Base-by-base conservation (phyloP, 2,329 filamentous ascomycete species). In the Aspergillus tubingensis region DNA sequence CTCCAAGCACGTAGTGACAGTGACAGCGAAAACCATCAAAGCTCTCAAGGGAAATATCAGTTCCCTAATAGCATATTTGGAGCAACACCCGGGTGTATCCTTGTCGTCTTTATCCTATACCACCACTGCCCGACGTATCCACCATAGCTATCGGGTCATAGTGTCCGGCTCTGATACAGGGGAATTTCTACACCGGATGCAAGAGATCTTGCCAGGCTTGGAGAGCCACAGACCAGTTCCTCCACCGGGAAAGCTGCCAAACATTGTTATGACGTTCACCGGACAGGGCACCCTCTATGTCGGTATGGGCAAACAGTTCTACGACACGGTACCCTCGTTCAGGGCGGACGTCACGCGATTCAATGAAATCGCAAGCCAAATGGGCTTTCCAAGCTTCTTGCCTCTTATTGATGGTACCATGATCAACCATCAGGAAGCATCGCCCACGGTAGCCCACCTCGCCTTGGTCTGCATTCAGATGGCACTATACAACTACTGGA, bases 71-170 rank as follows among this genome's bases (percentile, higher is more conserved):
- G 68, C 72, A 1, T 86, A 83, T 74, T 88, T 66, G 81, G 82
- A 23, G 77, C 82, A 44, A 79, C 82, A 3, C 79, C 84, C 55
- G 60, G 64, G 17, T 5, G 54, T 48, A 62, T 65, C 61, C 63
- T 61, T 61, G 65, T 64, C 59, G 1, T 78, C 85, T 59, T 74
- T 91, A 1, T 84, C 88, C 0, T 91, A 90, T 73, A 88, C 86
- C 1, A 87, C 85, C 0, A 90, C 88, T 3, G 89, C 89, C 11
- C 73, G 81, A 27, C 76, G 80, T 1, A 68, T 73, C 7, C 80
- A 82, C 53, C 78, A 82, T 63, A 59, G 62, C 15, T 72, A 70
- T 59, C 62, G 72, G 25, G 64, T 67, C 1, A 62, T 62, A 23
- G 63, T 70, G 1, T 56, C 62, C 8, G 70, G 68, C 2, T 63